phyloP scores from a whole-genome alignment of 768 basidiomycete species.

The Krasilnikovozyma curviuscula region DNA sequence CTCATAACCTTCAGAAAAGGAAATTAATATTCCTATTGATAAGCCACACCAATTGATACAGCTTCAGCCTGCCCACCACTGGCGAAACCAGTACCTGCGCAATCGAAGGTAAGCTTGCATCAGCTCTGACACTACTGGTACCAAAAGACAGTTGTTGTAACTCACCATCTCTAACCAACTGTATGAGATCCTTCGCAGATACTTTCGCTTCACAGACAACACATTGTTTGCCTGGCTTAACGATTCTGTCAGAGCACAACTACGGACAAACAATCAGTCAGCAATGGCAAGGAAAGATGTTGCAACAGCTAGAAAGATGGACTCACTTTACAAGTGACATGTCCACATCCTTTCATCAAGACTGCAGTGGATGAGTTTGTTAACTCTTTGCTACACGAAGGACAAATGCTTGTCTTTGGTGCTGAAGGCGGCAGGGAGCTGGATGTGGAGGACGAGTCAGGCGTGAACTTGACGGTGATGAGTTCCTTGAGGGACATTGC shows the following conservation, averaged over 20 bases:
- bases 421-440: slow-evolving; percentile 14
- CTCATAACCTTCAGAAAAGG: too few species aligned
- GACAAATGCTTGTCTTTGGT: slow-evolving; percentile 47
- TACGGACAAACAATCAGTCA: slow-evolving; percentile 17
- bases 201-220: slow-evolving; percentile 59
- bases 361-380: slow-evolving; percentile 43
- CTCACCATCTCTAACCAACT: slow-evolving; percentile 72
- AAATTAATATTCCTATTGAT: too few species aligned
- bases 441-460: slow-evolving; percentile 21
- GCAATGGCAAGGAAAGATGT: background rate
- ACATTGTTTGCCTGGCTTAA: slow-evolving; percentile 59
- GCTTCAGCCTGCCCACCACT: slow-evolving; percentile 89
- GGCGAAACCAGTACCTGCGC: slow-evolving; percentile 71
- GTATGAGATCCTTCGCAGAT: slow-evolving; percentile 53
- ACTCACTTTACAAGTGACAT: too few species aligned
- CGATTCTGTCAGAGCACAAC: slow-evolving; percentile 72
- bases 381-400: slow-evolving; percentile 65
- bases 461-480: slow-evolving; percentile 59
- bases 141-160: background rate
- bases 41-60: slow-evolving; percentile 54
- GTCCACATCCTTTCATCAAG: slow-evolving; percentile 7
- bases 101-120: background rate
- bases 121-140: background rate
- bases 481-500: slow-evolving; percentile 67
- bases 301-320: background rate